Evolutionary conservation across 2,329 filamentous ascomycete genomes (phyloP), one percentile per base, ranked within the genome.

Genomic region (Talaromyces sp.): DNA sequence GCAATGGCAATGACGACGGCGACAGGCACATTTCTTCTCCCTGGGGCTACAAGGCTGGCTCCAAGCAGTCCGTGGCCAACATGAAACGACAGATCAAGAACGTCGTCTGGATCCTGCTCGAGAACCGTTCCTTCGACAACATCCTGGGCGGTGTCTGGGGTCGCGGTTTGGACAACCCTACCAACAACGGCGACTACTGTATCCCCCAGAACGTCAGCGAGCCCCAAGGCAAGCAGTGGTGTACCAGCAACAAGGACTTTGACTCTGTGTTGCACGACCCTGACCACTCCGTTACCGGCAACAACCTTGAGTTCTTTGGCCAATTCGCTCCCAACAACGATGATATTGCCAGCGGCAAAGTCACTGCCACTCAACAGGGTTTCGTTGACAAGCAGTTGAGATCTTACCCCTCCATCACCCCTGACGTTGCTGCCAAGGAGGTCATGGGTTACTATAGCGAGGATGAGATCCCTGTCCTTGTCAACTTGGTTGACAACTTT

Each of bases 391-490:
- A 75, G 65, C 75, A 77, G 64, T 56, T 76, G 31, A 67, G 68
- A 5, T 53, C 63, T 11, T 75, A 78, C 61, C 64, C 66, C 6
- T 57, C 59, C 35, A 67, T 69, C 51, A 68, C 66, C 54, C 69
- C 71, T 45, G 57, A 65, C n/a, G 63, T 71, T n/a, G 66, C 67
- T 3, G 69, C 73, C 15, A 66, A 68, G 45, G 70, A 78, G 64
- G 75, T 77, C 45, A 70, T 78, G 63, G 72, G 75, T 67, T 78
- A 78, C 61, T 78, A 78, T 61, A 73, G 73, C 1, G 73, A 76
- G 59, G 67, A 70, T 0, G 69, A 78, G 64, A 70, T 78, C 2
- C 75, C 75, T 1, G 71, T 77, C 52, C 67, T 78, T 52, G 74
- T 71, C 19, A 57, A 67, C 7, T 61, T 78, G 59, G 69, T 70